phyloP scores from a whole-genome alignment of 2,329 filamentous ascomycete genomes.

The Neocucurbitaria cava region DNA sequence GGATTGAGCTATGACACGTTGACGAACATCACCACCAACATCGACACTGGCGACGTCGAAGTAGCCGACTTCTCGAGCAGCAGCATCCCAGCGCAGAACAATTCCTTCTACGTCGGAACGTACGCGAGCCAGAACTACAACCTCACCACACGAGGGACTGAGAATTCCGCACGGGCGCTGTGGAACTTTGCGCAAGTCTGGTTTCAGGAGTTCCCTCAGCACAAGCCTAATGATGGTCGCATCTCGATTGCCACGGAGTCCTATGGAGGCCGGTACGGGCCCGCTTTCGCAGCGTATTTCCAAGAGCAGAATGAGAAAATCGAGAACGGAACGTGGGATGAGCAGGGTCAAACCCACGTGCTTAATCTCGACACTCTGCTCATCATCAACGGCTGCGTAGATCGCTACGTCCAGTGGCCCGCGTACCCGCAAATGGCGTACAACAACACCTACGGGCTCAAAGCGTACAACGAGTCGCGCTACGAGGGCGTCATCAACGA shows the following conservation, averaged over 20 bases:
- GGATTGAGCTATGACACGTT: constrained; percentile 58
- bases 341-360: constrained; percentile 44
- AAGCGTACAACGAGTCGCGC: constrained; percentile 57
- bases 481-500: constrained; percentile 56
- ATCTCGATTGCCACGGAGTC: constrained; percentile 59
- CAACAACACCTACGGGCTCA: constrained; percentile 67
- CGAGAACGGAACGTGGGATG: constrained; percentile 45
- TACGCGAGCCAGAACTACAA: constrained; percentile 56
- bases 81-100: constrained; percentile 56
- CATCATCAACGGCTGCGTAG: constrained; percentile 65
- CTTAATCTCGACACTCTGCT: constrained; percentile 59
- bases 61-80: constrained; percentile 39
- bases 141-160: constrained; percentile 58
- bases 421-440: constrained; percentile 60
- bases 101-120: constrained; percentile 61
- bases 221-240: constrained; percentile 64
- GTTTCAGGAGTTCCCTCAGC: constrained; percentile 68
- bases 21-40: constrained; percentile 46
- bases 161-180: constrained; percentile 61
- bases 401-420: constrained; percentile 57
- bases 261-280: constrained; percentile 66
- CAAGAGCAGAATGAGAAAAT: constrained; percentile 64
- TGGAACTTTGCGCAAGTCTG: constrained; percentile 68
- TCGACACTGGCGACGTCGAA: constrained; percentile 27
- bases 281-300: constrained; percentile 63